Base-by-base conservation (phyloP, 2,329 filamentous ascomycete genomes). In the Zasmidium cellare region DNA sequence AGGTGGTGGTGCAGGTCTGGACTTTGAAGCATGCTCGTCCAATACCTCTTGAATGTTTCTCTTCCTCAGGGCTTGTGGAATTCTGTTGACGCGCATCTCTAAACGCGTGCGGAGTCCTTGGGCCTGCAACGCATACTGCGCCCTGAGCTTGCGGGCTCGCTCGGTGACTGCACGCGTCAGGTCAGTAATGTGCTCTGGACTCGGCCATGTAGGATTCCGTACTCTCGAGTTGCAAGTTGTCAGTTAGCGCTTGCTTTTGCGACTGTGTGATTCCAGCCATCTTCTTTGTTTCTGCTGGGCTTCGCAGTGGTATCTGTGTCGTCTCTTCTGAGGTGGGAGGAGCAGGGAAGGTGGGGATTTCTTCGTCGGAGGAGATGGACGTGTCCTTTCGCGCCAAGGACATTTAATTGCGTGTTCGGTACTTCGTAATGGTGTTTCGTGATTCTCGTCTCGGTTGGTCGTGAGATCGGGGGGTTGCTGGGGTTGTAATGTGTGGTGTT, bases 211-310 rank as follows among this genome's bases (percentile, higher is more conserved):
- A 18, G 25, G 25, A 12, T n/a, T 20, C 64, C 77, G 69, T 82
- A 96, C 92, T 85, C 76, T 97, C 92, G 44, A 96, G 81, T 71
- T 96, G 91, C 41, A 96, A 76, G 68, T 97, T 96, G 69, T 96
- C 91, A 58, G 96, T 88, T 52, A 96, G 78, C 11, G 89, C 88
- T 74, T 94, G 90, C 75, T 96, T 96, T 72, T 96, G 91, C 44
- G 81, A 67, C 46, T 70, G 65, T 23, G 75, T 76, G 48, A 78
- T 74, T 47, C 58, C 60, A 14, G 58, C 62, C 19, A 64, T 63
- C 31, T 67, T 66, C 51, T 58, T 61, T 19, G 59, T 61, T 41
- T 9, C 35, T 9, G 35, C 25, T 18, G 64, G 63, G 31, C 62
- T 67, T 9, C 51, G 59, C 41, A 66, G 52, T 3, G 65, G 64